Evolutionary conservation across 169 alveolate genomes (phyloP), one percentile per base, ranked within the genome.

Genomic region (Ichthyophthirius multifiliis): DNA sequence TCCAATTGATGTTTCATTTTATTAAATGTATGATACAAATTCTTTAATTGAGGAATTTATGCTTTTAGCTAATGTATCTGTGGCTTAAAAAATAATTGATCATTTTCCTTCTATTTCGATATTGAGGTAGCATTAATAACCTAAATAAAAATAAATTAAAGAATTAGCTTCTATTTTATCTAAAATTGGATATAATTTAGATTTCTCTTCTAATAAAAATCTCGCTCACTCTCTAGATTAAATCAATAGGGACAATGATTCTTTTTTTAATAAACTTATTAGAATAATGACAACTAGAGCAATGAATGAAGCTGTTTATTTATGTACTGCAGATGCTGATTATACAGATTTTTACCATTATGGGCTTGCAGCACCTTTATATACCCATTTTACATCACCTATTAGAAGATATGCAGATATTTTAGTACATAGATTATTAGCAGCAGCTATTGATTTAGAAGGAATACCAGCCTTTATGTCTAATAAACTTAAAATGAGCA

Each of bases 371-470:
- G 96, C 97, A 73, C 98, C 96, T 43, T 90, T 97, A 34, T 98
- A 98, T 85, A 97, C 99, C 32, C 99, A 98, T 88, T 98, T 98
- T 89, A 98, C 99, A 7, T 97, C 99, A n/a, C 99, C 99, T 3
- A 98, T 98, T 67, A 95, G 99, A 89, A 94, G 99, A 84, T 98
- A 98, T 91, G 98, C 99, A 2, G 99, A 98, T 92, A 95, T 98
- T 32, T 84, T 96, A 45, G 98, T 98, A 16, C 99, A 98, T 83
- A 91, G 99, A 79, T 90, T 98, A 82, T 95, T 97, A 37, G 92
- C 97, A 37, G 98, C 98, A 31, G 91, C 97, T 1, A 88, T 96
- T 34, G 98, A 95, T 65, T 65, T 93, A 10, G 93, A 92, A 37
- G 88, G 94, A 15, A 82, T 94, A 37, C 95, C 96, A 10, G 90